These are phyloP conservation scores for Gigaspora rosea DNA, from an alignment of 192 early-diverging fungal genomes.

Conservation along the genomic window DNA sequence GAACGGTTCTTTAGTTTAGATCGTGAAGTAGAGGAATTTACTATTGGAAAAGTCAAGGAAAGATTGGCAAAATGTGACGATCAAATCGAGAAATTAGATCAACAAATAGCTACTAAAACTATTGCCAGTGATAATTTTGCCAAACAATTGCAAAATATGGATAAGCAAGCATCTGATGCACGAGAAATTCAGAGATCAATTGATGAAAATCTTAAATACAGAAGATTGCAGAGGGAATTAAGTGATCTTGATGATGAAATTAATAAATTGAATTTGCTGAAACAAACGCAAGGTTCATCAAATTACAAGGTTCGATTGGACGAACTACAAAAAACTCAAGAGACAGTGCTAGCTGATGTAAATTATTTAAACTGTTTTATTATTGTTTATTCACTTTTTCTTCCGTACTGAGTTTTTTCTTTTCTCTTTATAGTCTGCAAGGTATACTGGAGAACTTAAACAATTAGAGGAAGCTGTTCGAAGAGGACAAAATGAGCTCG, in stretches of 20 bases:
- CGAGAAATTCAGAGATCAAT: constrained; percentile 46
- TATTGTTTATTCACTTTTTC: too few species aligned
- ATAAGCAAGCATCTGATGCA: constrained; percentile 39
- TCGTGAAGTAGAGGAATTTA: background rate
- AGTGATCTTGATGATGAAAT: constrained; percentile 45
- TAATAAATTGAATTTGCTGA: background rate
- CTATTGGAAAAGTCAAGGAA: background rate
- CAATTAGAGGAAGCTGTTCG: constrained; percentile 78
- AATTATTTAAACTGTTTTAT: too few species aligned
- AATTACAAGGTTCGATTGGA: constrained; percentile 36
- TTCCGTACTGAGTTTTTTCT: too few species aligned
- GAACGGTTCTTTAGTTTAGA: background rate
- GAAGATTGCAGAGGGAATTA: constrained; percentile 36
- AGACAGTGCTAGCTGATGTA: constrained; percentile 20
- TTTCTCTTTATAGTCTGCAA: constrained; percentile 33
- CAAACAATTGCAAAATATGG: constrained; percentile 38
- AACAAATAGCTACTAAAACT: constrained; percentile 11
- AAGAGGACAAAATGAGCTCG: constrained; percentile 61
- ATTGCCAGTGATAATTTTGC: constrained; percentile 34
- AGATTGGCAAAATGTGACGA: background rate
- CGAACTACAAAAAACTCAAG: constrained; percentile 42
- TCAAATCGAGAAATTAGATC: background rate
- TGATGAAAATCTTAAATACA: constrained; percentile 48
- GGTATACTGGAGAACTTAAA: constrained; percentile 71
- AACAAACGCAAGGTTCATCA: background rate